Evolutionary conservation across 2,329 filamentous ascomycete species (phyloP), one percentile per base, ranked within the genome.

Genomic region (Sporothrix humicola): DNA sequence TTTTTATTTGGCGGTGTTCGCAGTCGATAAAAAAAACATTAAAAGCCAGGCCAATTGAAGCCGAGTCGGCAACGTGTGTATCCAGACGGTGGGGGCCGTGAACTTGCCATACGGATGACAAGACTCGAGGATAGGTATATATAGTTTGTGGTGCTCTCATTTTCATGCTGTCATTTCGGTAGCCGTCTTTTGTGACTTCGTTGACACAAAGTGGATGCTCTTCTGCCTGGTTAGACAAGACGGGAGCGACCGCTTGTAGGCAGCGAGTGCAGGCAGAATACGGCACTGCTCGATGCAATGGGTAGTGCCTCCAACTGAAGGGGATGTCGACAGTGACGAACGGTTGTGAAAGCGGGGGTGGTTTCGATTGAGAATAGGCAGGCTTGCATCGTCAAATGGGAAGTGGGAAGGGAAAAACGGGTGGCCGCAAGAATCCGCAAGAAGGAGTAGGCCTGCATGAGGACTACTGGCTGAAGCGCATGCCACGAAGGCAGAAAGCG

Each of bases 401-500:
- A 23, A 59, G 9, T 26, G 56, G 23, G 7, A 37, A 37, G 31
- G 31, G 31, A 37, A 37, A 37, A 65, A 42, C 26, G 44, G 63
- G 20, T 66, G 44, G 7, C 20, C 12, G 23, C 63, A 52, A 50
- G 15, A 37, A 37, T 5, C 31, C 31, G 31, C 31, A 37, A 37
- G 17, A 37, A 52, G 31, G 37, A 72, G 31, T 63, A 48, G 58
- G 46, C 65, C 31, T 59, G 75, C 61, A 71, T 20, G 15, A 73
- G 76, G 79, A 61, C 46, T 56, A 70, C 52, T 73, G 72, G 78
- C 77, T 75, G 77, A 76, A 79, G 78, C 76, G 73, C 44, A 75
- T 79, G 79, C 79, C 78, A 80, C 79, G 79, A 80, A 79, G 78
- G 74, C 75, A 68, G 52, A 69, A 73, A 63, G 61, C 58, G 71